Base-by-base conservation (phyloP, 345 rosid genomes). In the Lepidium africanum region DNA sequence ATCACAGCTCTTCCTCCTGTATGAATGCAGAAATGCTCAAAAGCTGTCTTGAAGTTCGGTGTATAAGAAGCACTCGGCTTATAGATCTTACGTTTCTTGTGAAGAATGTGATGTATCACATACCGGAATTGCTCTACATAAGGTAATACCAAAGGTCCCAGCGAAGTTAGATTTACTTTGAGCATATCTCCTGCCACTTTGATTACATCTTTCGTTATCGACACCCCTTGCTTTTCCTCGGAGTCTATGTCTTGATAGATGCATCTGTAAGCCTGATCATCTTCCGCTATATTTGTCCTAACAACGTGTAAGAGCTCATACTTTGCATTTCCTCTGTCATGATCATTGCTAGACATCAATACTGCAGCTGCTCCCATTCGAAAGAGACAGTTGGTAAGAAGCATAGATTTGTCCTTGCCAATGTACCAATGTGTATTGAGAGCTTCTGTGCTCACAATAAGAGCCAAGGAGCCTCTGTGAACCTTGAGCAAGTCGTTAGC, bases 331-430 rank as follows among this genome's bases (percentile, higher is more conserved):
- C 59, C 55, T 65, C 43, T 71, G 73, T 82, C 78, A 0, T 59
- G 75, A 3, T 55, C 74, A 33, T 81, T 75, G 78, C 74, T 88
- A 16, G 95, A 79, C 72, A 88, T 50, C 13, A 86, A 71, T 7
- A 86, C 33, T 1, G 88, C 88, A 1, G 92, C 85, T 12, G 87
- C 77, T 9, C 91, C 95, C 88, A 86, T 81, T n/a, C 88, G 80
- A 50, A 84, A 86, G 32, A 88, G 85, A 51, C 87, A 88, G 70
- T 81, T 86, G 2, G 80, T 74, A 13, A 86, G 79, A 51, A 83
- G 79, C 96, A 86, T 83, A n/a, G 87, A 80, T 16, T 76, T 36
- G 32, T 84, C 81, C 45, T 85, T 85, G 25, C 87, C 90, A 1
- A 63, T 77, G 65, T 85, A 81, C 79, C 82, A 72, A 57, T 89